Evolutionary conservation across 2,329 filamentous ascomycete genomes (phyloP), one percentile per base, ranked within the genome.

Genomic region (Ceratocystis huliohia): DNA sequence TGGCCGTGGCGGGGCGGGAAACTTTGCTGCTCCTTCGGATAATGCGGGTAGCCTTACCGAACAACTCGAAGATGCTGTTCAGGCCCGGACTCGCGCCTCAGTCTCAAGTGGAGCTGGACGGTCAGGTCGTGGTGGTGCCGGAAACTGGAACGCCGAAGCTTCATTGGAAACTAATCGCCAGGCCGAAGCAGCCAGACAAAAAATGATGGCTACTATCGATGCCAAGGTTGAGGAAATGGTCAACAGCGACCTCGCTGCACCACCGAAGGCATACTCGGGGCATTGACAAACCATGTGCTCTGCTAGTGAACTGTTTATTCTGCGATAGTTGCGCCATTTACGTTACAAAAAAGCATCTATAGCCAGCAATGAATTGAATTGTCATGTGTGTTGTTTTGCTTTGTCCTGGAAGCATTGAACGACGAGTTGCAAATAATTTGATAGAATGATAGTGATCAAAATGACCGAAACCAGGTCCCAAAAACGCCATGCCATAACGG

Each of bases 1-100:
- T 45, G 84, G 84, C 65, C 81, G 84, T 67, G 84, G 84, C 69
- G 84, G 84, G 22, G 83, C 84, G 0, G 84, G 84, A 46, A 87
- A 87, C 76, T 84, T 80, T 71, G 72, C 79, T 64, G 77, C 79
- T 65, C 70, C 75, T 20, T 73, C 79, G 64, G 76, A 78, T 65
- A 70, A 7, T n/a, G 22, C 75, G 20, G 70, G 73, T 56, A 71
- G 74, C 25, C 70, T 74, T 17, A 73, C 73, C 7, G 61, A 63
- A n/a, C 25, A 48, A 7, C 61, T 45, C 8, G 61, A 30, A 50
- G 61, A 63, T 10, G 61, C 61, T 30, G 37, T 45, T 20, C 45
- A 20, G 4, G 15, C 44, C 22, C 44, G 25, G n/a, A 13, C n/a
- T 48, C 4, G 22, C 3, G 25, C 61, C 28, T 63, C 61, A 22